Evolutionary conservation across 78 protist genomes (phyloP), one percentile per base, ranked within the genome.

Genomic region (Isochrysis galbana): DNA sequence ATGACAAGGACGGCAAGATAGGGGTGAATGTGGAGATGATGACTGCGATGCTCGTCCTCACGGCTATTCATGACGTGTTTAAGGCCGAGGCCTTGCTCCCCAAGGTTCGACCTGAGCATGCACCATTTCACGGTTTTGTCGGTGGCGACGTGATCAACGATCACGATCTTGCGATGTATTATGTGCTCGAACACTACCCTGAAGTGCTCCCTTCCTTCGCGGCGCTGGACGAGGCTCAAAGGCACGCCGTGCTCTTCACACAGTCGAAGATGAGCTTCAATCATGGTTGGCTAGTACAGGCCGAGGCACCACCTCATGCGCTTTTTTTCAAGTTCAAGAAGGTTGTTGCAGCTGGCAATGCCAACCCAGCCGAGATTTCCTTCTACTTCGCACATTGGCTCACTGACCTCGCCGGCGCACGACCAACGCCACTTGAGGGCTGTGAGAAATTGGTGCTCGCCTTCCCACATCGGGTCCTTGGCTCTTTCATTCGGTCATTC

Each of bases 391-490:
- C 14, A 22, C 82, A 72, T 41, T 72, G 82, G 82, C 42, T 72
- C 82, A 72, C 82, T 1, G 82, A 72, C 82, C 42, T 72, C 44
- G 82, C 82, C 41, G 82, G 82, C 82, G 82, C 82, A 1, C 32
- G 4, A 19, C 82, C 82, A 4, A 72, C 17, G 39, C 82, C 82
- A 23, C 82, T 72, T 1, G 42, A 34, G 11, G 82, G 82, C 17
- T 72, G 44, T 19, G 82, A 72, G 41, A 7, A n/a, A 2, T 19
- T 72, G 44, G 82, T 72, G 41, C 32, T 72, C 44, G 17, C 1
- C 14, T 72, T 72, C 82, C 82, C 82, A 2, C 3, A 2, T 23
- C 42, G 5, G 36, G 82, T 72, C 44, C 82, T 72, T 19, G 42
- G 14, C 41, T 4, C 42, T 17, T 34, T 72, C 82, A 34, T 72